Percentiles rank a stretch among this genome's conserved stretches.
These are phyloP conservation scores for Capsicum rhomboideum DNA, from an alignment of 257 asterid species.

Conservation along the genomic window DNA sequence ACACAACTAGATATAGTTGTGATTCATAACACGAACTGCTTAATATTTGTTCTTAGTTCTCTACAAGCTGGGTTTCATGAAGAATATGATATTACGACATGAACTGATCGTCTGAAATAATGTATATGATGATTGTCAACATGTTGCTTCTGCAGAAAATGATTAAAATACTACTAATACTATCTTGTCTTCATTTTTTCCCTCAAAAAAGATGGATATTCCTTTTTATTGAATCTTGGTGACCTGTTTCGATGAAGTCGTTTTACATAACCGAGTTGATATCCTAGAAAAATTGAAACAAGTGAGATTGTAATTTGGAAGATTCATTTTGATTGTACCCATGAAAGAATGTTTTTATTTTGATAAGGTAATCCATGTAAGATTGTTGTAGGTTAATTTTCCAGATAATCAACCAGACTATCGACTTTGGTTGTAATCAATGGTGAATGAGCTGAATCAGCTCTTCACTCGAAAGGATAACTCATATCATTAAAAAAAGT, in stretches of 20 bases:
- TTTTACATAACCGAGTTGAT: not conserved
- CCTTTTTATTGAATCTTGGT: not conserved
- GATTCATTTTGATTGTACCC: too few relatives aligned
- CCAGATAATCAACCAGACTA: not conserved
- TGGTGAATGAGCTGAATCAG: not conserved
- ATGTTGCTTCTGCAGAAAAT: not conserved
- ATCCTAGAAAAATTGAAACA: not conserved
- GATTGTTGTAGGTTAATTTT: not conserved
- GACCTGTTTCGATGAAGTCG: not conserved
- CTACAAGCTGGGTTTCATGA: not conserved
- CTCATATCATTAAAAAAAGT: not conserved
- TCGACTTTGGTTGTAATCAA: not conserved
- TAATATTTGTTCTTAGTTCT: not conserved
- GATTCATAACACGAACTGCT: not conserved
- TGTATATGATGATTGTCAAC: not conserved
- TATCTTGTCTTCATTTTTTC: not conserved
- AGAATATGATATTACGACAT: not conserved
- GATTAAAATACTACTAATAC: not conserved
- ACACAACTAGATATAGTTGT: not conserved
- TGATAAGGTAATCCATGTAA: not conserved
- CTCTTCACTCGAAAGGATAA: not conserved
- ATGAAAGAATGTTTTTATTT: too few relatives aligned
- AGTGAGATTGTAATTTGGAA: not conserved
- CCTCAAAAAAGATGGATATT: not conserved
- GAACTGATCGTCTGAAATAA: not conserved